Conservation (phyloP, 2,329 filamentous ascomycete genomes). For the Trichoderma breve region DNA sequence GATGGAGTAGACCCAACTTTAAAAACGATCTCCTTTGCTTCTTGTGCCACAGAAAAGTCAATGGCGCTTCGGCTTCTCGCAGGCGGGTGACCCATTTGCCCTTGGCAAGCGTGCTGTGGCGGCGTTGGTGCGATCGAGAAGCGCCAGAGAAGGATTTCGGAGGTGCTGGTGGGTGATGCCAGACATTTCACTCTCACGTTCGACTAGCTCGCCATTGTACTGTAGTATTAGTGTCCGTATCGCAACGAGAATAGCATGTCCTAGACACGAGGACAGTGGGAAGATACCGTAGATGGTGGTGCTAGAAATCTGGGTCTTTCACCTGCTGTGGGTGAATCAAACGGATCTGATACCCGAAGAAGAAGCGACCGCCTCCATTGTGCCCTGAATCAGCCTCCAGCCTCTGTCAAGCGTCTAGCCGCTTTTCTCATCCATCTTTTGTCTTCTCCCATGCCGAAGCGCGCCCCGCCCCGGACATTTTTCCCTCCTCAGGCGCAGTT, state of each 20-base stretch:
- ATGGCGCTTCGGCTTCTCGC: slow-evolving; percentile 14
- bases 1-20: slow-evolving; percentile 8
- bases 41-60: not conserved
- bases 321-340: not conserved
- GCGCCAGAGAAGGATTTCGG: not conserved
- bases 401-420: not conserved
- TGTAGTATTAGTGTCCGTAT: not conserved
- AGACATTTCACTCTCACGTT: not conserved
- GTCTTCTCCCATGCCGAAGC: not conserved
- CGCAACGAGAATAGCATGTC: not conserved
- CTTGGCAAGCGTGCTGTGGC: slow-evolving; percentile 5
- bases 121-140: slow-evolving; percentile 13
- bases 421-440: not conserved
- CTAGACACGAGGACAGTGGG: not conserved
- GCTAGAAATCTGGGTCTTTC: not conserved
- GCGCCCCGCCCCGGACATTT: slow-evolving; percentile 16
- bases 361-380: not conserved
- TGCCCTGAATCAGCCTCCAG: not conserved
- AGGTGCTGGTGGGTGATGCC: not conserved
- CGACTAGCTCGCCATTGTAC: not conserved
- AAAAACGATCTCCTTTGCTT: slow-evolving; percentile 1
- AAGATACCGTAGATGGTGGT: not conserved
- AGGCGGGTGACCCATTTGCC: slow-evolving; percentile 15
- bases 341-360: slow-evolving; percentile 1
- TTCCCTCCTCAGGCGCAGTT: slow-evolving; percentile 7